Percentiles rank a stretch among this genome's conserved stretches.
Conservation (phyloP, 2,329 filamentous ascomycete genomes). For the Pseudogymnoascus sp. region DNA sequence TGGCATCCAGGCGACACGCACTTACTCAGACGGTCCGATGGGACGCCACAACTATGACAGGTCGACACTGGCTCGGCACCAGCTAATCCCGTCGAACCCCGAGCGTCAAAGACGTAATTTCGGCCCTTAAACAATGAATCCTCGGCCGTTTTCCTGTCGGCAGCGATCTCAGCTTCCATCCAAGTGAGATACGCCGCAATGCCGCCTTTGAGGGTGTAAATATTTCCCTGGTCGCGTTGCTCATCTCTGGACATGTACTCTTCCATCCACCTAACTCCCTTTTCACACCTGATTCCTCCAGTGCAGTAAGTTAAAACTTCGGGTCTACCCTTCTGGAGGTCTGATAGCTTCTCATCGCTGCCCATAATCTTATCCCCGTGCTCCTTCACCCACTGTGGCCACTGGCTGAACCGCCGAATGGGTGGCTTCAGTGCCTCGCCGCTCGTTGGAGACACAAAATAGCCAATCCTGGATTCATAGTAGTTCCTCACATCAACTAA, state of each 20-base stretch:
- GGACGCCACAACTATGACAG: slow-evolving; percentile 22
- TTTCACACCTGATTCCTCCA: slow-evolving; percentile 28
- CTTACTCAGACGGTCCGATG: slow-evolving; percentile 24
- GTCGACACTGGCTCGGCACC: slow-evolving; percentile 20
- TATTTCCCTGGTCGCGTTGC: slow-evolving; percentile 13
- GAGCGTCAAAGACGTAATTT: slow-evolving; percentile 29
- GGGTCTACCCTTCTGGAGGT: slow-evolving; percentile 9
- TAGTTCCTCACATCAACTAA: slow-evolving; percentile 27
- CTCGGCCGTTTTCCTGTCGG: slow-evolving; percentile 19
- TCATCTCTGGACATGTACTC: slow-evolving; percentile 19
- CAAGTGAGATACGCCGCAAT: slow-evolving; percentile 27
- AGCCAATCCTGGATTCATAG: slow-evolving; percentile 28
- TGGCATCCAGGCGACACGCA: slow-evolving; percentile 24
- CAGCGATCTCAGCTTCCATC: slow-evolving; percentile 26
- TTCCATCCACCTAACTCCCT: slow-evolving; percentile 24
- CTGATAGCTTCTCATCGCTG: not conserved
- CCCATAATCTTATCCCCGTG: slow-evolving; percentile 11
- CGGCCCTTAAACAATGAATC: slow-evolving; percentile 25
- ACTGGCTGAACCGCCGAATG: slow-evolving; percentile 27
- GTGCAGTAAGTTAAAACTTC: slow-evolving; percentile 27
- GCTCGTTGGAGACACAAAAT: slow-evolving; percentile 23
- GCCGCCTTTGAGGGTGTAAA: slow-evolving; percentile 26
- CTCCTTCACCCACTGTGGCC: slow-evolving; percentile 25
- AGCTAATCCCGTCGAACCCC: slow-evolving; percentile 22
- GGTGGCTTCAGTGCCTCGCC: slow-evolving; percentile 23